Conservation (phyloP, 192 early-diverging fungal genomes). For the Pilobolus umbonatus region DNA sequence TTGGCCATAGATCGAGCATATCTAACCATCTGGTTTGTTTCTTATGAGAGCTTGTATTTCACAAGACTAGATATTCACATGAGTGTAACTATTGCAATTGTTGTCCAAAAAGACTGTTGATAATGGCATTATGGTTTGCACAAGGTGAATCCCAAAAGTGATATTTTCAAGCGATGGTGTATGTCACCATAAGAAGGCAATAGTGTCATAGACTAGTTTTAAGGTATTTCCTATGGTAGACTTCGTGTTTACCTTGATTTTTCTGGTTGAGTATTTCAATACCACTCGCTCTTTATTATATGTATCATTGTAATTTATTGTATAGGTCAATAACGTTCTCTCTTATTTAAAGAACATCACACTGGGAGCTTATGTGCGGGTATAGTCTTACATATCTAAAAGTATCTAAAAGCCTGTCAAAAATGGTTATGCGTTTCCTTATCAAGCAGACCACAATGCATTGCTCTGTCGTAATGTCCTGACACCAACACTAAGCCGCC, state of each 20-base stretch:
- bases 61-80: background rate
- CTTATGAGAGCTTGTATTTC: background rate
- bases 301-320: too few relatives aligned
- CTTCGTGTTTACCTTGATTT: background rate
- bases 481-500: too few relatives aligned
- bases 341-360: too few relatives aligned
- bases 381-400: too few relatives aligned
- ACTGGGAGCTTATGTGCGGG: too few relatives aligned
- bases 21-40: background rate
- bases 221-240: background rate
- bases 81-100: background rate
- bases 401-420: too few relatives aligned
- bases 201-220: conserved; percentile 2
- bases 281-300: conserved; percentile 8
- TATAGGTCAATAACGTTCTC: too few relatives aligned
- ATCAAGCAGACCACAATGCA: too few relatives aligned
- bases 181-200: conserved; percentile 2
- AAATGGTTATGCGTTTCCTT: too few relatives aligned
- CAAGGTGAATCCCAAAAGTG: conserved; percentile 4
- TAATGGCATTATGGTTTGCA: background rate
- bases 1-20: background rate
- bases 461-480: too few relatives aligned
- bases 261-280: background rate
- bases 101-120: background rate
- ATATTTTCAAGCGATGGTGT: background rate